A percentile compares a stretch with the other conserved stretches of the same genome.
phyloP scores from a whole-genome alignment of 495 filamentous ascomycete species.

The Thermochaetoides thermophila region DNA sequence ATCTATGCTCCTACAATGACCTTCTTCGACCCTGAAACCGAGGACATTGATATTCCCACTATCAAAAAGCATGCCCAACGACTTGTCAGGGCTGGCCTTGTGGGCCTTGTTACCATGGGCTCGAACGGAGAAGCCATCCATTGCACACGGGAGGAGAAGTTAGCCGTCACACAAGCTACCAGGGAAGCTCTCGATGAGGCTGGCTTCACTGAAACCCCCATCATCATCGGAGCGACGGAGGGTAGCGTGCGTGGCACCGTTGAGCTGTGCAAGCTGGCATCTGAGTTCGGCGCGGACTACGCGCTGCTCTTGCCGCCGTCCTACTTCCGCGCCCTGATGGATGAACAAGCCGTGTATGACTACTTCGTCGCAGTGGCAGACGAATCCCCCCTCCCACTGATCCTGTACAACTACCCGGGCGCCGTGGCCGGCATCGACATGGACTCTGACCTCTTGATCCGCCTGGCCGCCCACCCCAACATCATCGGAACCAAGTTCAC shows the following conservation, averaged over 20 bases:
- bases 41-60: slow-evolving; percentile 66
- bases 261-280: slow-evolving; percentile 53
- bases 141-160: slow-evolving; percentile 58
- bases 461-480: slow-evolving; percentile 66
- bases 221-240: slow-evolving; percentile 70
- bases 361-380: slow-evolving; percentile 70
- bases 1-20: slow-evolving; percentile 87
- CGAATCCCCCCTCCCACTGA: slow-evolving; percentile 56
- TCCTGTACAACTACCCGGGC: slow-evolving; percentile 85
- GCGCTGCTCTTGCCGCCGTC: slow-evolving; percentile 64
- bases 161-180: slow-evolving; percentile 61
- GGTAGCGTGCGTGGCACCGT: slow-evolving; percentile 66
- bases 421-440: slow-evolving; percentile 86
- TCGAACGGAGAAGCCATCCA: slow-evolving; percentile 85
- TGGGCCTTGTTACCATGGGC: slow-evolving; percentile 75
- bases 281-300: slow-evolving; percentile 60
- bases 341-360: slow-evolving; percentile 59
- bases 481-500: slow-evolving; percentile 85
- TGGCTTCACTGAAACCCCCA: slow-evolving; percentile 57
- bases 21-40: slow-evolving; percentile 69
- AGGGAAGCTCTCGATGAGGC: slow-evolving; percentile 72
- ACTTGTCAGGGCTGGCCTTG: slow-evolving; percentile 67
- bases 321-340: slow-evolving; percentile 69
- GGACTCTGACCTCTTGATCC: slow-evolving; percentile 77
- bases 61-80: slow-evolving; percentile 70